Conservation (phyloP, 495 filamentous ascomycete genomes). For the Aspergillus bridgeri region DNA sequence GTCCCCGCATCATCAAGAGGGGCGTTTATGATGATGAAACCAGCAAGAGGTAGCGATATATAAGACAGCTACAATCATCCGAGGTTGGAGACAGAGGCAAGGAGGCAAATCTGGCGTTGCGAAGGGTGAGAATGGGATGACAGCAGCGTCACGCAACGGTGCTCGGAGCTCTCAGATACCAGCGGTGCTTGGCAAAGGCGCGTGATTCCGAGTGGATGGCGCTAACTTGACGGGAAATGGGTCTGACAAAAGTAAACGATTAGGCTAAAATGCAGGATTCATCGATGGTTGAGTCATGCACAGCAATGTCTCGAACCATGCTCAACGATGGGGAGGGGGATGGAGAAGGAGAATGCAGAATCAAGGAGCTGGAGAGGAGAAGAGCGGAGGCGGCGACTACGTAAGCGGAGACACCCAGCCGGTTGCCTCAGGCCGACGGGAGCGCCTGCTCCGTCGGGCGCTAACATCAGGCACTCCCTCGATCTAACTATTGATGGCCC, state of each 20-base stretch:
- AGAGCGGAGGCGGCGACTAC: not conserved
- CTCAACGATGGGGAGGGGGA: not conserved
- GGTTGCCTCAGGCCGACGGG: not conserved
- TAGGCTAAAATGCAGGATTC: not conserved
- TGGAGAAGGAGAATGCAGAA: not conserved
- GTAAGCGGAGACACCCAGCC: not conserved
- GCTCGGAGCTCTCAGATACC: not conserved
- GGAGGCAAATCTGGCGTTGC: not conserved
- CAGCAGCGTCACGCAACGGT: not conserved
- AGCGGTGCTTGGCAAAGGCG: not conserved
- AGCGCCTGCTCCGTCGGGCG: not conserved
- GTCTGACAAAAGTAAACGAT: not conserved
- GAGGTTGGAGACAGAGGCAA: not conserved
- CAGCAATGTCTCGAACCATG: not conserved
- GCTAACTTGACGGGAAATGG: not conserved
- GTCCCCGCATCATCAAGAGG: constrained; percentile 33
- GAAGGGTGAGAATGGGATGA: not conserved
- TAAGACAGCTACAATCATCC: not conserved
- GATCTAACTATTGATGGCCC: not conserved
- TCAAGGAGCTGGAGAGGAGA: not conserved
- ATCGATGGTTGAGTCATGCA: not conserved
- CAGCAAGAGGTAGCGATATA: not conserved
- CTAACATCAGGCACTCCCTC: not conserved
- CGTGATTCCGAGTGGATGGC: not conserved
- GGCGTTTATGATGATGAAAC: not conserved